These are phyloP conservation scores for Carex arenaria DNA, from an alignment of 202 grass and related monocot genomes.

Conservation along the genomic window DNA sequence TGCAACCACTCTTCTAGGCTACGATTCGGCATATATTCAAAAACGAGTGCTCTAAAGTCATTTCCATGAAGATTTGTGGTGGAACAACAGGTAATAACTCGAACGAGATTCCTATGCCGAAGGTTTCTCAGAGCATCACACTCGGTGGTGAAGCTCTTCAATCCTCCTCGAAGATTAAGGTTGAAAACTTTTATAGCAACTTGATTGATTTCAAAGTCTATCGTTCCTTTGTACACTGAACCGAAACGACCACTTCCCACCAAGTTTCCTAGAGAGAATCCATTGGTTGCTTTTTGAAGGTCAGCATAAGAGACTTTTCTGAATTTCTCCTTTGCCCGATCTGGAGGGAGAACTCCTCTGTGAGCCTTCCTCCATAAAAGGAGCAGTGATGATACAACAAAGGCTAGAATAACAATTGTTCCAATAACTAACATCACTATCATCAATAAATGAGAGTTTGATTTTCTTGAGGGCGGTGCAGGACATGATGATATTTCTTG, in stretches of 20 bases:
- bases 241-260: constrained; percentile 40
- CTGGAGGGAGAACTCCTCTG: neutral
- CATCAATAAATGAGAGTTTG: neutral
- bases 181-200: constrained; percentile 49
- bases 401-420: neutral
- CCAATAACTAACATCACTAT: constrained; percentile 13
- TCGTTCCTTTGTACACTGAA: constrained; percentile 40
- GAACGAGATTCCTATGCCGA: constrained; percentile 45
- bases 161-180: constrained; percentile 35
- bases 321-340: constrained; percentile 2
- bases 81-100: constrained; percentile 45
- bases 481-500: constrained; percentile 12
- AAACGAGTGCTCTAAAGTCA: constrained; percentile 42
- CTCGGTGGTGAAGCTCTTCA: constrained; percentile 34
- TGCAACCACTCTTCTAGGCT: constrained; percentile 42
- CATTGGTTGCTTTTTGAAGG: constrained; percentile 29
- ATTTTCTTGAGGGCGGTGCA: neutral
- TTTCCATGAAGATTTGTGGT: constrained; percentile 26
- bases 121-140: constrained; percentile 37
- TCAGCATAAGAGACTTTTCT: constrained; percentile 30
- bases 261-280: constrained; percentile 32
- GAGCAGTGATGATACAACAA: neutral
- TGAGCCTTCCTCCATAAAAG: neutral
- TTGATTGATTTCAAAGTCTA: neutral
- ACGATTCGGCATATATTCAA: constrained; percentile 37